Base-by-base conservation (phyloP, 1,139 yeast species). In the Yamadazyma aaseri region DNA sequence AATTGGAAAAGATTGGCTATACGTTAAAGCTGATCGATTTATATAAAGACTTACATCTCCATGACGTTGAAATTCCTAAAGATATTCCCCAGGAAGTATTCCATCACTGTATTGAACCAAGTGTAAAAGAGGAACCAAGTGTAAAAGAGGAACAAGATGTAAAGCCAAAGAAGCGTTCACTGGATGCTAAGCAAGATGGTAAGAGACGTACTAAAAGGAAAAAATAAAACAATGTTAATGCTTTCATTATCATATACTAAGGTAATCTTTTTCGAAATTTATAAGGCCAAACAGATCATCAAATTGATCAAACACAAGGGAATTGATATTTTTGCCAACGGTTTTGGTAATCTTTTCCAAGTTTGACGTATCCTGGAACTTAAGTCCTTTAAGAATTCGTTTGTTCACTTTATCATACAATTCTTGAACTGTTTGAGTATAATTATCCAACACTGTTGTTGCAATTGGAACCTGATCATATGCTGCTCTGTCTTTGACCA, bases 1-100 rank as follows among this genome's bases (percentile, higher is more conserved):
- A 26, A 4, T 44, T 65, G 25, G 73, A 67, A 38, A 50, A 46
- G 26, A 71, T 72, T 3, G 70, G 58, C 1, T 67, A 72, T 71
- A 51, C 70, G 1, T 48, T 66, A 38, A 63, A 65, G 42, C 49
- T 45, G 43, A 60, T 51, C 34, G 59, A 56, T 14, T 31, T 56
- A 10, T 40, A 60, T 38, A 43, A 49, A 24, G 40, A 52, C 14
- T 60, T 52, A 27, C 52, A 44, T 21, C 49, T 65, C 31, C 46
- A 50, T 3, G 59, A 59, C 34, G 33, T 64, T 5, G 50, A 47
- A 2, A 35, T 50, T 5, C 42, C 41, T 2, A 49, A 46, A 6
- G 42, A 27, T 26, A 23, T 35, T 34, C 34, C n/a, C n/a, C n/a
- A 29, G 28, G 26, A 8, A 10, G 34, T n/a, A 18, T 6, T 10